Evolutionary conservation across 2,329 filamentous ascomycete species (phyloP).

Genomic region (Grosmannia penicillata): DNA sequence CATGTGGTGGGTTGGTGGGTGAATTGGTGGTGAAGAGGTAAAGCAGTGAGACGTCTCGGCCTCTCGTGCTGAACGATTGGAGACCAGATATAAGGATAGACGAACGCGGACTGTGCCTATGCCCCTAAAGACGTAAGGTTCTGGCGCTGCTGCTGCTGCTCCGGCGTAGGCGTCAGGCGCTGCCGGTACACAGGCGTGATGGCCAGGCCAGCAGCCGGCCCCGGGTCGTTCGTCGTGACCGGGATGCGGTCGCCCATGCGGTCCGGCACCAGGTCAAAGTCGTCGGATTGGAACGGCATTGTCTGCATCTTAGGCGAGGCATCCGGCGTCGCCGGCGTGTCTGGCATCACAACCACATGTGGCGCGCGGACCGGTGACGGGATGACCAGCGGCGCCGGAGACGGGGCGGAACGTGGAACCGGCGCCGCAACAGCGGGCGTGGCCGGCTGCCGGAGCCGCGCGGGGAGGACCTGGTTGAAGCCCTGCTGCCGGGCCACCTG

Average conservation of each 20-base stretch:
- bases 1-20: no score
- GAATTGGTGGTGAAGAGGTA: no score
- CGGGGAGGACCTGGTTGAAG: conserved; percentile 31
- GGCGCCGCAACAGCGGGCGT: conserved; percentile 18
- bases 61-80: no score
- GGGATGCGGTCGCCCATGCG: conserved; percentile 44
- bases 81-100: no score
- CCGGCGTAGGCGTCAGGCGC: conserved; percentile 33
- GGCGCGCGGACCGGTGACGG: conserved; percentile 7
- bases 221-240: neutral
- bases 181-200: conserved; percentile 11
- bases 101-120: neutral
- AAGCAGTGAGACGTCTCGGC: no score
- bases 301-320: conserved; percentile 27
- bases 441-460: conserved; percentile 32
- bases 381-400: conserved; percentile 3
- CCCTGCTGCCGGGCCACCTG: conserved; percentile 31
- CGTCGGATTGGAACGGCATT: conserved; percentile 16
- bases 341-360: conserved; percentile 17
- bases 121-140: neutral
- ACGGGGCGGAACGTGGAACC: conserved; percentile 22
- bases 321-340: conserved; percentile 18
- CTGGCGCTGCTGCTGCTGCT: conserved; percentile 20
- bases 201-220: conserved; percentile 1
- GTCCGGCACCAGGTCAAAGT: conserved; percentile 44